Conservation (phyloP, 495 filamentous ascomycete species). For the Trichocladium uniseriatum region DNA sequence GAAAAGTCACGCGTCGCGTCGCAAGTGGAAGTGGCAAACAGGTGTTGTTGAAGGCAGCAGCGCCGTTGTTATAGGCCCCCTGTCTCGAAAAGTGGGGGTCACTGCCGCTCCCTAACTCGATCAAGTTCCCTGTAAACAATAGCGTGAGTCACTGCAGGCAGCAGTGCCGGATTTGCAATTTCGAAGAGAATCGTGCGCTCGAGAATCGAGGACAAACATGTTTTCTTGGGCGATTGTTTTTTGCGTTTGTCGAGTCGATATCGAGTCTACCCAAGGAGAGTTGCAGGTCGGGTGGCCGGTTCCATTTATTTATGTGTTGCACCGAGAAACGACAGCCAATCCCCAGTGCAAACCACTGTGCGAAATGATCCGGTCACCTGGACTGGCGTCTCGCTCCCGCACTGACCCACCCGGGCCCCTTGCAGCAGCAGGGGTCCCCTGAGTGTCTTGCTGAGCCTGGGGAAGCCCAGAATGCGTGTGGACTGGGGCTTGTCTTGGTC, state of each 20-base stretch:
- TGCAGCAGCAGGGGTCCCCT: constrained; percentile 8
- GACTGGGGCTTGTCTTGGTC: neutral
- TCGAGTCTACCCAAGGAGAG: neutral
- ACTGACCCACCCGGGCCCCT: constrained; percentile 1
- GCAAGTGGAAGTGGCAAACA: neutral
- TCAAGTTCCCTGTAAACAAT: neutral
- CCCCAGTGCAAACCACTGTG: constrained; percentile 2
- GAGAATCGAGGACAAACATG: neutral
- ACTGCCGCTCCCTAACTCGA: neutral
- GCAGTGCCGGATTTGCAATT: neutral
- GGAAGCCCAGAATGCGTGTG: neutral
- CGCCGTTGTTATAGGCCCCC: constrained; percentile 7
- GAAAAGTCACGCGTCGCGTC: constrained; percentile 12
- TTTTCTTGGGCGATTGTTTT: neutral
- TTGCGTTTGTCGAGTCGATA: neutral
- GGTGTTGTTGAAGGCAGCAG: constrained; percentile 11
- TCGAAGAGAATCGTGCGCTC: neutral
- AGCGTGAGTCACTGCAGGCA: constrained; percentile 7
- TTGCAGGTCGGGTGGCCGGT: neutral
- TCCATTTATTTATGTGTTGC: neutral
- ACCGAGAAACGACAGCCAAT: neutral
- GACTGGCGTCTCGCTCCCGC: constrained; percentile 3
- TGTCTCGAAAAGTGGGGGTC: constrained; percentile 8
- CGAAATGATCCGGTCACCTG: constrained; percentile 7
- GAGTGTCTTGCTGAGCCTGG: neutral